Evolutionary conservation across 495 filamentous ascomycete species (phyloP).

Genomic region (Penicillium nucicola): DNA sequence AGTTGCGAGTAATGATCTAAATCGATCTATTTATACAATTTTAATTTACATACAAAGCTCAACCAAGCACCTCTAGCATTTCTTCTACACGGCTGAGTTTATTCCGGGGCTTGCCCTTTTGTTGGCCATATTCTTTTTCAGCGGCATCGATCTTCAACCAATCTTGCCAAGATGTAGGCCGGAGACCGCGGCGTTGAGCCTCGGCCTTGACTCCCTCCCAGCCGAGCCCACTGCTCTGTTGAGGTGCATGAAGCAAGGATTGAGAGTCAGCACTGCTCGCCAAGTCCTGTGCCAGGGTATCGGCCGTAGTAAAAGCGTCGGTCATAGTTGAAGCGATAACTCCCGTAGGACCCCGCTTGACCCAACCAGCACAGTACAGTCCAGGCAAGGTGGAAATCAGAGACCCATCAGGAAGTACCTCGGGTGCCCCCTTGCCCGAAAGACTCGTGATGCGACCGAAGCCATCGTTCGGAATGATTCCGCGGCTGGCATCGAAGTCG

Average conservation of each 20-base stretch:
- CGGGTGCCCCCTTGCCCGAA: slow-evolving; percentile 15
- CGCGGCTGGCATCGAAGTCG: slow-evolving; percentile 67
- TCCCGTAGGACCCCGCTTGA: slow-evolving; percentile 90
- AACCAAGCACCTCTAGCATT: slow-evolving; percentile 65
- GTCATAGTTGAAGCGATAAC: slow-evolving; percentile 96
- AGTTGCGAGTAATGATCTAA: slow-evolving; percentile 7
- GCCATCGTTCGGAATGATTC: slow-evolving; percentile 83
- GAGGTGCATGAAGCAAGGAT: slow-evolving; percentile 47
- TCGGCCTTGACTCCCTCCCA: slow-evolving; percentile 72
- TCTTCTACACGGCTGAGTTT: slow-evolving; percentile 76
- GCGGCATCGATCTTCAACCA: slow-evolving; percentile 82
- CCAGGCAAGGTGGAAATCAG: slow-evolving; percentile 61
- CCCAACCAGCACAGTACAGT: slow-evolving; percentile 93
- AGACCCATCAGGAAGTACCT: slow-evolving; percentile 33
- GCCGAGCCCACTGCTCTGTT: slow-evolving; percentile 50
- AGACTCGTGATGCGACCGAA: slow-evolving; percentile 64
- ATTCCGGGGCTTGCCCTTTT: slow-evolving; percentile 73
- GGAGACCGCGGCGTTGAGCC: slow-evolving; percentile 47
- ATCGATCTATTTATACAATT: slow-evolving; percentile 5
- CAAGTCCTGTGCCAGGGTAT: slow-evolving; percentile 76
- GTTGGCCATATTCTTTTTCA: slow-evolving; percentile 65
- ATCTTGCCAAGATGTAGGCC: slow-evolving; percentile 66
- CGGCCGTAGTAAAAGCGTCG: slow-evolving; percentile 87
- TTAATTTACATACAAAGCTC: slow-evolving; percentile 7
- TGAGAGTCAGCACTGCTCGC: slow-evolving; percentile 19